Evolutionary conservation across 192 early-diverging fungal species (phyloP).

Genomic region (Dissophora globulifera): DNA sequence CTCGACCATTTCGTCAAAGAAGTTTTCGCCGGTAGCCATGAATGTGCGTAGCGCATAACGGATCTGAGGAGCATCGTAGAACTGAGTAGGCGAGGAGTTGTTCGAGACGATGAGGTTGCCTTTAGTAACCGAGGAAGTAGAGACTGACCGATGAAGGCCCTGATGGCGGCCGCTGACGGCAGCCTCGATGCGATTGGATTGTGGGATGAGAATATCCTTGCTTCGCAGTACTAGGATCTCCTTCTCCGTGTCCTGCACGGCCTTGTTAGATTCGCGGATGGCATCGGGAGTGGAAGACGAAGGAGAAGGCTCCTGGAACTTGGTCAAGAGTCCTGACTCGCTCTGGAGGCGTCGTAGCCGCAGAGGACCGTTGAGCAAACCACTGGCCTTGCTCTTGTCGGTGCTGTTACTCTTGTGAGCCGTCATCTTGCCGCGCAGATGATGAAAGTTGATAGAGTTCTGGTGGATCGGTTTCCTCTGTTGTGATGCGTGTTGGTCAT

Average conservation of each 20-base stretch:
- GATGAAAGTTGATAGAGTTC: background rate
- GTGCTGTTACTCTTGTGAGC: background rate
- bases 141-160: background rate
- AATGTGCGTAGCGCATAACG: slow-evolving; percentile 21
- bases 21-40: background rate
- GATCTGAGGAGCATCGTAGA: slow-evolving; percentile 24
- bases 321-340: background rate
- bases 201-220: slow-evolving; percentile 5
- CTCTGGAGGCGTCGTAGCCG: background rate
- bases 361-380: background rate
- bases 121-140: background rate
- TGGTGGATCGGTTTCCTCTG: background rate
- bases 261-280: too few species aligned
- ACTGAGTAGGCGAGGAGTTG: slow-evolving; percentile 36
- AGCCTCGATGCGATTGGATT: background rate
- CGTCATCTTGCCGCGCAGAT: background rate
- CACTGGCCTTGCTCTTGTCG: background rate
- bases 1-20: slow-evolving; percentile 54
- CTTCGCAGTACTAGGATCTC: slow-evolving; percentile 1
- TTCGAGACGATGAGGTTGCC: slow-evolving; percentile 18
- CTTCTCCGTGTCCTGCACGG: too few species aligned
- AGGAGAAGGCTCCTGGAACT: too few species aligned
- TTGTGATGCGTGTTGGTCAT: too few species aligned
- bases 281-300: too few species aligned
- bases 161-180: too few species aligned